Conservation (phyloP, 148 eudicot genomes). For the Rhododendron griersonianum region DNA sequence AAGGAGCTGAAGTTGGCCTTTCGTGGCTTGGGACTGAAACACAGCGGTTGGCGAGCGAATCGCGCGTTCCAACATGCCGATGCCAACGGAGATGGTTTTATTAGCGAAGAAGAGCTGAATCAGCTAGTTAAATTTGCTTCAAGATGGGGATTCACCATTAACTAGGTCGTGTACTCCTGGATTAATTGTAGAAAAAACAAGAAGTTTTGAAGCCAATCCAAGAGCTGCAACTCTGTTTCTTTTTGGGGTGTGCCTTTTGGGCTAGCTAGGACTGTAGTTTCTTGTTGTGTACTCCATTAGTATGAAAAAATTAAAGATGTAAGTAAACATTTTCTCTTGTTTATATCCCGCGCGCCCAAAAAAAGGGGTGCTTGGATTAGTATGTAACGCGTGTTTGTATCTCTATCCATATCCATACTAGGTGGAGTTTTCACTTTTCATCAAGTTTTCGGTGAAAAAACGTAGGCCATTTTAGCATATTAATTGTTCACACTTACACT, state of each 20-base stretch:
- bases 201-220: background rate
- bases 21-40: background rate
- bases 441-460: no score
- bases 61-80: background rate
- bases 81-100: conserved; percentile 5
- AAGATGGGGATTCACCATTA: conserved; percentile 3
- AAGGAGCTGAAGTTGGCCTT: conserved; percentile 9
- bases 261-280: background rate
- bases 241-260: background rate
- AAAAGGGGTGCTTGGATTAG: no score
- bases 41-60: background rate
- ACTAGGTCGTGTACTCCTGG: background rate
- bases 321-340: no score
- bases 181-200: background rate
- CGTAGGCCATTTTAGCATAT: no score
- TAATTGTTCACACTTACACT: no score
- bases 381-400: no score
- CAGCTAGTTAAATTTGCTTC: conserved; percentile 8
- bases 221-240: background rate
- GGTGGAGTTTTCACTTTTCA: no score
- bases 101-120: conserved; percentile 7
- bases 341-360: no score
- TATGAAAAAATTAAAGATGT: no score
- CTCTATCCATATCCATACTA: no score
- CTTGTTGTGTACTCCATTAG: background rate